Evolutionary conservation across 495 filamentous ascomycete species (phyloP), one percentile per base, ranked within the genome.

Genomic region (Xylaria palmicola): DNA sequence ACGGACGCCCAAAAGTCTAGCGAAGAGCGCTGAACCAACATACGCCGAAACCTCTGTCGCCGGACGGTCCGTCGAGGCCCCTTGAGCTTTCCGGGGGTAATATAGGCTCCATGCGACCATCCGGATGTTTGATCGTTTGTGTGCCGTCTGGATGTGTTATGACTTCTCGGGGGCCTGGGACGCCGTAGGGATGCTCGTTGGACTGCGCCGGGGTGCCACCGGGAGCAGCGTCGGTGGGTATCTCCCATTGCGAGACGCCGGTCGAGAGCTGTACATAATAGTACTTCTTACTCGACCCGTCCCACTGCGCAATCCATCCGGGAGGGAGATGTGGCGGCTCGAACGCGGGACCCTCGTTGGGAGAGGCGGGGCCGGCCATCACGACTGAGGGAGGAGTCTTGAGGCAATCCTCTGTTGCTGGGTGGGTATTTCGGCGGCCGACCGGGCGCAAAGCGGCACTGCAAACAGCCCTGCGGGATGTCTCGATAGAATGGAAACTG

Each of bases 221-320:
- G 7, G 82, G 83, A 6, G 81, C 85, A 37, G 87, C 79, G 55
- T 87, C 78, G 19, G 85, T 90, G 22, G 90, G 90, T 13, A 88
- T 80, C 3, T 91, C 87, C 90, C 90, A 93, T 73, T 89, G 88
- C 44, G 87, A 90, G 26, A 85, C 77, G 22, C 88, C 89, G 2
- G 88, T 92, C 41, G 86, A 82, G 37, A 90, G 78, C 65, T 92
- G 87, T 30, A 93, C 90, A 68, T 82, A 93, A 71, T 93, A 93
- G 74, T 92, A 93, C 68, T 88, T 86, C 44, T 84, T 83, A 52
- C 81, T 85, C 44, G 79, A 69, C 49, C 85, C 87, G 69, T 93
- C 90, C 89, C 90, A 92, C 73, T 93, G 90, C 19, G 90, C 87
- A 62, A 92, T 89, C 88, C 88, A 91, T 62, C 88, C 88, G n/a